Evolutionary conservation across 2,329 filamentous ascomycete species (phyloP).

Genomic region (Aureobasidium uvarum): DNA sequence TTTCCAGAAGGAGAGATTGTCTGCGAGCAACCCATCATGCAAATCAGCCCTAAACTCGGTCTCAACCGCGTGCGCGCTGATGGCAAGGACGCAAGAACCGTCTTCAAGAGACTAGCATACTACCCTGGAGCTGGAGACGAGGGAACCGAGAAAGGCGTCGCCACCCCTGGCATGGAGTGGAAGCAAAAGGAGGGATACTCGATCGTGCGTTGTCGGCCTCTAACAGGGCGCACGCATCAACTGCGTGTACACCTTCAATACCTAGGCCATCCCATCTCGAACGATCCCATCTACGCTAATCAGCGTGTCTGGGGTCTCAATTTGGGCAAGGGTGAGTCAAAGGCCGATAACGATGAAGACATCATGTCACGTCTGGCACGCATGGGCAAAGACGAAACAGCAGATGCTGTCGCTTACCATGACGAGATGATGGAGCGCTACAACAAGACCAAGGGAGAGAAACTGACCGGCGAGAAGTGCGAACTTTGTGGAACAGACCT

Average conservation of each 20-base stretch:
- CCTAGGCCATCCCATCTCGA: constrained; percentile 90
- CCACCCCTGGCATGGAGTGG: constrained; percentile 46
- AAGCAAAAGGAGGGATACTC: constrained; percentile 72
- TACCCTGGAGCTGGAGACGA: constrained; percentile 57
- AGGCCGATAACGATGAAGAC: constrained; percentile 76
- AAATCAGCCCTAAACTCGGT: constrained; percentile 92
- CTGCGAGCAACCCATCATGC: constrained; percentile 89
- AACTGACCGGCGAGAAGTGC: constrained; percentile 83
- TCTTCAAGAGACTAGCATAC: constrained; percentile 91
- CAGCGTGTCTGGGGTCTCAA: constrained; percentile 82
- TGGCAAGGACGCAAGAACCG: constrained; percentile 83
- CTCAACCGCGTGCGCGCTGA: constrained; percentile 92
- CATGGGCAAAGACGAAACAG: constrained; percentile 93
- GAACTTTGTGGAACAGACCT: constrained; percentile 79
- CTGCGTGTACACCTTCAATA: constrained; percentile 93
- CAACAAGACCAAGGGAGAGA: constrained; percentile 86
- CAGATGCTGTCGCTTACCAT: constrained; percentile 87
- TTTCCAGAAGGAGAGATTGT: constrained; percentile 90
- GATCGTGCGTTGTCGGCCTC: constrained; percentile 87
- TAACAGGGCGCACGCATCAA: constrained; percentile 94
- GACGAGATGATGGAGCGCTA: constrained; percentile 91
- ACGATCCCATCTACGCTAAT: constrained; percentile 98
- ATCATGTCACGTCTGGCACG: constrained; percentile 79
- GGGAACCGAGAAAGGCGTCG: constrained; percentile 31
- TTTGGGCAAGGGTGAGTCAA: constrained; percentile 67